Conservation (phyloP, 208 protist genomes). For the Angomonas deanei region DNA sequence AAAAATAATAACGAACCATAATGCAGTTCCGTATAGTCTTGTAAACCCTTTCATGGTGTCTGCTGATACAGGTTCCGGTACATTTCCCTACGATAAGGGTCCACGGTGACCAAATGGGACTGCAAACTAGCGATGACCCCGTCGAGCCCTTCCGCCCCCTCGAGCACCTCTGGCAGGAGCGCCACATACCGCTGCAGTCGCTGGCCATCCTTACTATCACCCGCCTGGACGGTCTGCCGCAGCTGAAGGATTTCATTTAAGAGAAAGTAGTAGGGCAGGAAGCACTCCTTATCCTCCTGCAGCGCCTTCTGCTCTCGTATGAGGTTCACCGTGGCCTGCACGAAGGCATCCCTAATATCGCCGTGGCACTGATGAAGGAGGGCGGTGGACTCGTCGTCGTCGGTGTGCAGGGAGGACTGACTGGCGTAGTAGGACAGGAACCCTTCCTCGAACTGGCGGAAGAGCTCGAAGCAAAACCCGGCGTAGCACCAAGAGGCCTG, state of each 20-base stretch:
- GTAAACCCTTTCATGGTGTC: not conserved
- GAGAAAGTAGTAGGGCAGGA: conserved; percentile 52
- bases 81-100: conserved; percentile 3
- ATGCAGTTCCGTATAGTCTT: not conserved
- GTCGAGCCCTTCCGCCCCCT: not conserved
- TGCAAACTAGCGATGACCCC: conserved; percentile 6
- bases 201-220: not conserved
- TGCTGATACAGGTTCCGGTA: not conserved
- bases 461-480: conserved; percentile 36
- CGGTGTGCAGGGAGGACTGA: not conserved
- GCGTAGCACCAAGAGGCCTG: conserved; percentile 88
- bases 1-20: not conserved
- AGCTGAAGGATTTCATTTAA: conserved; percentile 26
- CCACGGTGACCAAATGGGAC: conserved; percentile 13
- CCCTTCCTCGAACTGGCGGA: not conserved
- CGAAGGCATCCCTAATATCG: conserved; percentile 27
- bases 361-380: not conserved
- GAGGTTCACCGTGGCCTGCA: conserved; percentile 38
- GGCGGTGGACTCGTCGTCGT: not conserved
- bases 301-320: conserved; percentile 36
- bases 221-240: not conserved
- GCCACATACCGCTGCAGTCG: not conserved
- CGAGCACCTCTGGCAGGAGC: not conserved
- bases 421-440: not conserved
- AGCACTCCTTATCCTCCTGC: conserved; percentile 34